phyloP scores from a whole-genome alignment of 2,329 filamentous ascomycete species.

The Beauveria australis region DNA sequence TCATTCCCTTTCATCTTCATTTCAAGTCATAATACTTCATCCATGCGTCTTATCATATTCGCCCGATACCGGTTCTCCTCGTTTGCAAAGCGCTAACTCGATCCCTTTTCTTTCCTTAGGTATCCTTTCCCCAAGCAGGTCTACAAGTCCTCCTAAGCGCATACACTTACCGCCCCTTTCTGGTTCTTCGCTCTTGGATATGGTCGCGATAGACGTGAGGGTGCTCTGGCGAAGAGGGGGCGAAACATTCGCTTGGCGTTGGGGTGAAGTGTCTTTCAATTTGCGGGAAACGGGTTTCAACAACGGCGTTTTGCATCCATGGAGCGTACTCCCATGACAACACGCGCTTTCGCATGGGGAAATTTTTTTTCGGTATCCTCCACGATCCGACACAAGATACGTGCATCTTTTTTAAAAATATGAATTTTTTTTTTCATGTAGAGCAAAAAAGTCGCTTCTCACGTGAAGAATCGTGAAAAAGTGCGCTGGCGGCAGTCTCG shows the following conservation, averaged over 20 bases:
- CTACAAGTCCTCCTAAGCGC: slow-evolving; percentile 45
- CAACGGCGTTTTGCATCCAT: slow-evolving; percentile 39
- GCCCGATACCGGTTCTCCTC: background rate
- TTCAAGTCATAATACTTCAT: slow-evolving; percentile 9
- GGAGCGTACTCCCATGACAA: slow-evolving; percentile 11
- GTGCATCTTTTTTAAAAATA: slow-evolving; percentile 4
- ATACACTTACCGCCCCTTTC: slow-evolving; percentile 10
- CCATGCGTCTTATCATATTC: background rate
- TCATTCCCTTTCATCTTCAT: slow-evolving; percentile 4
- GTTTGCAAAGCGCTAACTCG: slow-evolving; percentile 1
- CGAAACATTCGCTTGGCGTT: slow-evolving; percentile 29
- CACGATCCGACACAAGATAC: slow-evolving; percentile 28
- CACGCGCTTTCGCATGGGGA: slow-evolving; percentile 4
- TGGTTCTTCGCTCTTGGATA: slow-evolving; percentile 12
- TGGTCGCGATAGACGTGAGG: slow-evolving; percentile 4
- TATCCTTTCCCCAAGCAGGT: slow-evolving; percentile 77
- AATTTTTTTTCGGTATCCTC: slow-evolving; percentile 28
- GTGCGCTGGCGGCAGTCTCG: background rate
- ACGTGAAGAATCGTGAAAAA: background rate
- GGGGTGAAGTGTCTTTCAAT: slow-evolving; percentile 20
- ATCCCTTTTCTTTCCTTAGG: slow-evolving; percentile 32
- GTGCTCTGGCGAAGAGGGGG: background rate
- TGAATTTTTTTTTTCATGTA: background rate
- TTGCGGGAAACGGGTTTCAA: slow-evolving; percentile 43
- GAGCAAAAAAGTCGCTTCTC: slow-evolving; percentile 1